Evolutionary conservation across 2,329 filamentous ascomycete species (phyloP), one percentile per base, ranked within the genome.

Genomic region (Pyrenophora seminiperda): DNA sequence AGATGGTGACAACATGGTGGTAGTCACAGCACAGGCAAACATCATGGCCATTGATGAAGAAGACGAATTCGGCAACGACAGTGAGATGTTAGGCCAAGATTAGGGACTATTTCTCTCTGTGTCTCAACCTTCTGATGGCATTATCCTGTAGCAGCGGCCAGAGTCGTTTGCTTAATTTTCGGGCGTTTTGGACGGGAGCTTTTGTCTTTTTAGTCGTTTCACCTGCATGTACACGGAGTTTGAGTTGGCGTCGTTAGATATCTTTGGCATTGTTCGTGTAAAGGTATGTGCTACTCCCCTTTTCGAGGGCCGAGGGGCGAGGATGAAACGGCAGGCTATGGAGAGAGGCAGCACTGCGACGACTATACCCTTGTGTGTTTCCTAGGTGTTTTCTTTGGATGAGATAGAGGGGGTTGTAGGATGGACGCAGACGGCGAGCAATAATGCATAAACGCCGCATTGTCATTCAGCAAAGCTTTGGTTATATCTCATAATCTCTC

Each of bases 21-120:
- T 69, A 15, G 67, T 75, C 40, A 73, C 71, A 1, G 66, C 67
- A 1, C 68, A 70, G 33, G 67, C 69, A 3, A 65, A 68, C 38
- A 65, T 59, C 40, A 72, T 73, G 71, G 72, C 67, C 5, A 71
- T 78, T 39, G 75, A 78, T 20, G 67, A 68, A 41, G 73, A 76
- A 38, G 76, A 78, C 30, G 73, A 74, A 22, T 77, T 76, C 55
- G 74, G 74, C 7, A 75, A 77, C 34, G 75, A 70, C 18, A 78
- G 76, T 53, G 76, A 78, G 62, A 70, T 77, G 49, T 68, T 77
- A 68, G 73, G 65, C 32, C 53, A 67, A 43, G 61, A 67, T 31
- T 66, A 56, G 47, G 14, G 13, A 30, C 22, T 42, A 9, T 30
- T 20, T 3, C 22, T 27, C 9, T 10, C 24, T 22, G 10, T 9